Base-by-base conservation (phyloP, 2,329 filamentous ascomycete species). In the Camillea tinctor region DNA sequence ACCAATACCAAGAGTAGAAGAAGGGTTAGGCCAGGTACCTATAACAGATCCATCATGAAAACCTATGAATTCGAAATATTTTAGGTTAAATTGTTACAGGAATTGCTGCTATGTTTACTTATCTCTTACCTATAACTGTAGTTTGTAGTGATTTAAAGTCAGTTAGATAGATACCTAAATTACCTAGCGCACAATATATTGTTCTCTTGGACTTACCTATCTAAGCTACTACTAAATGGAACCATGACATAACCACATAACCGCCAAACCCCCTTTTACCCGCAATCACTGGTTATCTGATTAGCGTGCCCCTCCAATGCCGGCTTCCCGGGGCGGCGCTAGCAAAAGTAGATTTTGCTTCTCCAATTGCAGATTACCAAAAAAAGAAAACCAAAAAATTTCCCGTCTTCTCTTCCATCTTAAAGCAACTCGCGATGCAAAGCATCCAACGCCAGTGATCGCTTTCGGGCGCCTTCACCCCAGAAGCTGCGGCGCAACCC, bases 391-490 rank as follows among this genome's bases (percentile, higher is more conserved):
- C 26, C 55, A 48, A 52, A 64, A 66, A 66, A 60, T 60, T 62
- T 61, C 52, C 49, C 19, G 57, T 59, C 44, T 22, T 21, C 49
- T 26, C 24, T 8, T 7, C 19, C 19, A 19, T 21, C 9, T 23
- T 23, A 19, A 50, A 50, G 19, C 49, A 17, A 50, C 49, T 21
- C 49, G 49, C 49, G 49, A 50, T 21, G 49, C 49, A 50, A 23
- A 50, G 49, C 11, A 26, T n/a, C 11, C 30, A 26, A 13, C 20
- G 21, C 23, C 44, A 59, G 60, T 61, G 60, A 48, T 65, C 61
- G 65, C 61, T 59, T 57, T 65, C 50, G 57, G 56, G 63, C 61
- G 65, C 63, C 56, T 54, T 61, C 59, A 58, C 59, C 50, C 60
- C 50, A 58, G 50, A 11, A 50, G 19, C 9, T 51, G 51, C 24